Conservation (phyloP, 805 yeast genomes). For the Candida stauntonica region DNA sequence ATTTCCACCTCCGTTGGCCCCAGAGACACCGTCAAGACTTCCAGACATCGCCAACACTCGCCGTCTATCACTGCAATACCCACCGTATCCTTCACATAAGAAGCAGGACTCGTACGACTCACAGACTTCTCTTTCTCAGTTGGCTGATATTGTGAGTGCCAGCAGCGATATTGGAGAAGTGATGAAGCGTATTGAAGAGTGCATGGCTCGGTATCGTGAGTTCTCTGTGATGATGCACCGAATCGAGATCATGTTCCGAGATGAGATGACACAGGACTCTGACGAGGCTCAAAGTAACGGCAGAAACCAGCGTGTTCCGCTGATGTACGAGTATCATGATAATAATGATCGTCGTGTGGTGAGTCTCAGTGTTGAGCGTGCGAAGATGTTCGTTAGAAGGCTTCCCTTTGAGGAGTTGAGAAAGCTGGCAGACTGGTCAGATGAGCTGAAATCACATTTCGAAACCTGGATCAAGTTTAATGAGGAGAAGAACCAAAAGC, state of each 20-base stretch:
- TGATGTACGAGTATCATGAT: slow-evolving; percentile 3
- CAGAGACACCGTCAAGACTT: neutral
- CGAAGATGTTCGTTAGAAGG: slow-evolving; percentile 4
- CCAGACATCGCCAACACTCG: slow-evolving; percentile 3
- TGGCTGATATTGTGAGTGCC: slow-evolving; percentile 25
- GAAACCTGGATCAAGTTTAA: slow-evolving; percentile 1
- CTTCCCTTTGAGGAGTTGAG: neutral
- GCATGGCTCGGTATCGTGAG: slow-evolving; percentile 10
- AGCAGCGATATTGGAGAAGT: slow-evolving; percentile 1
- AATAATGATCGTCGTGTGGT: neutral
- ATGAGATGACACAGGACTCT: slow-evolving; percentile 7
- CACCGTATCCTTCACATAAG: slow-evolving; percentile 13
- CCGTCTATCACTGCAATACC: slow-evolving; percentile 12
- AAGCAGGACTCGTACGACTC: slow-evolving; percentile 24
- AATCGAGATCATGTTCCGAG: slow-evolving; percentile 18
- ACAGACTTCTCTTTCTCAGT: slow-evolving; percentile 20
- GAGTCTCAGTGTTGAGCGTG: slow-evolving; percentile 4
- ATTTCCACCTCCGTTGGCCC: neutral
- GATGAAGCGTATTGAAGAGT: slow-evolving; percentile 11
- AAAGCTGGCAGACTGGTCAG: slow-evolving; percentile 2
- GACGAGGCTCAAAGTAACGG: neutral
- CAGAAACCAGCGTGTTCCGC: slow-evolving; percentile 1
- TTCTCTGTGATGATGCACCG: slow-evolving; percentile 17
- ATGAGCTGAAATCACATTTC: slow-evolving; percentile 1
- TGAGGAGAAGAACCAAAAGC: neutral